Evolutionary conservation across 768 basidiomycete genomes (phyloP).

Genomic region (Amanita rubescens): DNA sequence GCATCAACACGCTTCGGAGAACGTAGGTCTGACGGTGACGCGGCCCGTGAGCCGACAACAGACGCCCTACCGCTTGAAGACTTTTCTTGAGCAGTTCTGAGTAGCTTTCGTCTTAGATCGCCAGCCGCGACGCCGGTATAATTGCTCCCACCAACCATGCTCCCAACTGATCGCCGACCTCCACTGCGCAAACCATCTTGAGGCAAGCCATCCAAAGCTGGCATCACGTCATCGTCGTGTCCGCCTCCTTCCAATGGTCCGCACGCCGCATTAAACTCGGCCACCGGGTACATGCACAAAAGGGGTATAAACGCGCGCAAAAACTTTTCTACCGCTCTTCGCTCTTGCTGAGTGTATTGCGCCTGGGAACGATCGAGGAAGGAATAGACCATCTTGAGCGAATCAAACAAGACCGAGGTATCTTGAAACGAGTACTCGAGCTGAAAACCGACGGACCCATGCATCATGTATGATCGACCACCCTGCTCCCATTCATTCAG

Average conservation of each 20-base stretch:
- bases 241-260: constrained; percentile 42
- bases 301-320: constrained; percentile 78
- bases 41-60: constrained; percentile 34
- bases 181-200: constrained; percentile 27
- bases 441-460: constrained; percentile 55
- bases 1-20: constrained; percentile 25
- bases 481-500: constrained; percentile 29
- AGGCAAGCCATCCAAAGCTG: constrained; percentile 21
- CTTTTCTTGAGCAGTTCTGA: constrained; percentile 66
- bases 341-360: constrained; percentile 68
- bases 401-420: constrained; percentile 75
- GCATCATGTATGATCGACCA: constrained; percentile 31
- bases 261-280: constrained; percentile 60
- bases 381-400: constrained; percentile 81
- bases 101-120: constrained; percentile 74
- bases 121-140: constrained; percentile 47
- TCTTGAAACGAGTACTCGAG: constrained; percentile 76
- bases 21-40: constrained; percentile 29
- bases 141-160: constrained; percentile 27
- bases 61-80: constrained; percentile 24
- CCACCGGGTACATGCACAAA: constrained; percentile 62
- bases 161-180: constrained; percentile 41
- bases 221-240: constrained; percentile 32
- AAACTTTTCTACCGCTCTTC: constrained; percentile 78
- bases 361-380: constrained; percentile 85